These are phyloP conservation scores for Chernovozyma sophiae-reginae DNA, from an alignment of 1,139 yeast species.

Conservation along the genomic window DNA sequence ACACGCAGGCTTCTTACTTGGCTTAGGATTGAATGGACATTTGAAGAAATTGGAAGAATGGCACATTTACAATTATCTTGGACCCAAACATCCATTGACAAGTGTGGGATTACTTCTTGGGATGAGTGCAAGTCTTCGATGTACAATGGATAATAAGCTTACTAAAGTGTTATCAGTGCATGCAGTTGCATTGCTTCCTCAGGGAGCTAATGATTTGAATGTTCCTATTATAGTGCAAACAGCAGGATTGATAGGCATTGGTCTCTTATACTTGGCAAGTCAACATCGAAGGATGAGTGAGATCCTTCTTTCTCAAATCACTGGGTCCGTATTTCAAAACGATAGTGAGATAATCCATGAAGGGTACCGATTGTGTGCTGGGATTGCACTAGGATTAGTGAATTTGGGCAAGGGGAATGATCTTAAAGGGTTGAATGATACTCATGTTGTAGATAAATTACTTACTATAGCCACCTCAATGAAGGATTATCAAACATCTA, in stretches of 20 bases:
- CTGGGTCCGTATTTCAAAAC: conserved; percentile 52
- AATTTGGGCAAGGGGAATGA: conserved; percentile 76
- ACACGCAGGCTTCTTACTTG: conserved; percentile 93
- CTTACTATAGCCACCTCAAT: conserved; percentile 57
- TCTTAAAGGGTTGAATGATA: conserved; percentile 59
- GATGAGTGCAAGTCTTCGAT: conserved; percentile 83
- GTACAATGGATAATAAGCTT: conserved; percentile 81
- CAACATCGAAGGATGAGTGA: conserved; percentile 89
- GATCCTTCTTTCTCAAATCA: conserved; percentile 64
- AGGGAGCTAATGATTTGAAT: conserved; percentile 85
- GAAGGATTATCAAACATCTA: conserved; percentile 65
- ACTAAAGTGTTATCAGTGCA: conserved; percentile 93
- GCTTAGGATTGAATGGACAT: conserved; percentile 90
- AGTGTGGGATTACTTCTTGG: conserved; percentile 88
- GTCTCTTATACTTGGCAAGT: conserved; percentile 71
- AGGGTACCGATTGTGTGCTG: conserved; percentile 85
- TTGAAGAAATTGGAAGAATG: conserved; percentile 83
- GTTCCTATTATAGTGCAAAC: conserved; percentile 83
- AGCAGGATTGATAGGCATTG: conserved; percentile 89
- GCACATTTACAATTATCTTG: conserved; percentile 92
- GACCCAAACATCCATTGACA: conserved; percentile 82
- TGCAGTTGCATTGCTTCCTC: conserved; percentile 85
- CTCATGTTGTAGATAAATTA: conserved; percentile 65
- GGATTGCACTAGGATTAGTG: conserved; percentile 83
- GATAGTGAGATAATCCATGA: conserved; percentile 63